Base-by-base conservation (phyloP, 225 moss, liverwort and hornwort species). In the Anthoceros angustus region DNA sequence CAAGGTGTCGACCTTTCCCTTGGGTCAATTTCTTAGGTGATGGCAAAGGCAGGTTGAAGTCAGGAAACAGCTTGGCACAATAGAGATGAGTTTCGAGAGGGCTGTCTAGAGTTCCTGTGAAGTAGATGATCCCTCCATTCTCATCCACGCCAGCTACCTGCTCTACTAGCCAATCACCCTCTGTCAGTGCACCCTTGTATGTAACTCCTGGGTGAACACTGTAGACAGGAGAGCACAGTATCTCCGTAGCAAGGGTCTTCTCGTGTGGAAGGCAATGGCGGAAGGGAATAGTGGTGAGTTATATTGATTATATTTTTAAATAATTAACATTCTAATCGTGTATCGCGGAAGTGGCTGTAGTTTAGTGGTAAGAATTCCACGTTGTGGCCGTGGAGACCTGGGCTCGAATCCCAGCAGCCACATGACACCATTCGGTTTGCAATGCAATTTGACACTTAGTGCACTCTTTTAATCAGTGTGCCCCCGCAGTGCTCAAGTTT, bases 181-280 rank as follows among this genome's bases (percentile, higher is more conserved):
- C 85, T 41, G 98, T 92, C 63, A 98, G 78, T 48, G 89, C 81
- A 73, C 98, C 87, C 73, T n/a, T 73, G 98, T 98, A 0, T 98
- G 92, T 80, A 98, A 98, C 74, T 87, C 98, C 39, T 98, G 98
- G 98, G 87, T 98, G 98, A 98, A 92, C 64, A 98, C 92, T 11
- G 98, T 98, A 66, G 98, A 98, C 62, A 98, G 92, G 98, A 88
- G 98, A 64, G 98, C 98, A 12, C 98, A 98, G 75, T 98, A 98
- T 68, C 71, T 98, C 71, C 77, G 92, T 68, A 98, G 98, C 76
- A 77, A 89, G 66, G 98, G 98, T 70, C 88, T 98, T 71, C 89
- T 98, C 71, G 89, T 98, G 39, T 98, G 98, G 98, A 98, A 98
- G 95, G 95, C 91, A 70, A 68, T n/a, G n/a, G n/a, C n/a, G n/a